Evolutionary conservation across 305 asterid species (phyloP).

Genomic region (Euphrasia arctica): DNA sequence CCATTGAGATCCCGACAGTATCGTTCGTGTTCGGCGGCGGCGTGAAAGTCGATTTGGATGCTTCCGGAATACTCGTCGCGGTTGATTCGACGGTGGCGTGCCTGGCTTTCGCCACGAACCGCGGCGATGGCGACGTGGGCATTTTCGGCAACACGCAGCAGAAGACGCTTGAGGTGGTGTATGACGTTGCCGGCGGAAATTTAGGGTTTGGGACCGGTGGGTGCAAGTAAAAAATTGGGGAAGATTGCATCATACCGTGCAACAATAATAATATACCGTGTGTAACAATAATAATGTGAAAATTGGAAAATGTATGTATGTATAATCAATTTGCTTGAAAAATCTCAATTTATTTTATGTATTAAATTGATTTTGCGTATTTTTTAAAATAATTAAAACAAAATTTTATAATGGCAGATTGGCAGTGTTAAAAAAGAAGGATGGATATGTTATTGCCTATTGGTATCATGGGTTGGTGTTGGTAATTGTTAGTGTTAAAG

Average conservation of each 20-base stretch:
- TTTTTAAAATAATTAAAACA: too few species aligned
- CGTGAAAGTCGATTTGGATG: conserved; percentile 36
- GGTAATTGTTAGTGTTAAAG: too few species aligned
- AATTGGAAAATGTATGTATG: too few species aligned
- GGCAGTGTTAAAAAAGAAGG: too few species aligned
- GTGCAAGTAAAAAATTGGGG: conserved; percentile 28
- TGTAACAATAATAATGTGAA: too few species aligned
- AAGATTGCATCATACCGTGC: background rate
- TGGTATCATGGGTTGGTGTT: too few species aligned
- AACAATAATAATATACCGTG: too few species aligned
- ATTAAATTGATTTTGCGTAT: too few species aligned
- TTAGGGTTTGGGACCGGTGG: conserved; percentile 66
- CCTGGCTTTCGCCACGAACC: conserved; percentile 71
- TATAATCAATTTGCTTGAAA: too few species aligned
- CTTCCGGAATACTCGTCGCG: conserved; percentile 35
- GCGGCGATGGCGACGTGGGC: conserved; percentile 33
- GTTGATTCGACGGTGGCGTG: conserved; percentile 35
- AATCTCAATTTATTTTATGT: too few species aligned
- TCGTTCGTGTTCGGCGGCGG: conserved; percentile 48
- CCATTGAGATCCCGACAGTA: conserved; percentile 41
- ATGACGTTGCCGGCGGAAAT: conserved; percentile 76
- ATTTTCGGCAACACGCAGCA: conserved; percentile 74
- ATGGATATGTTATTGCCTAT: too few species aligned
- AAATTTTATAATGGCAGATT: too few species aligned
- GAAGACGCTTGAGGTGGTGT: conserved; percentile 60